Evolutionary conservation across 371 early-diverging fungal species (phyloP), one percentile per base, ranked within the genome.

Genomic region (Caulochytrium protostelioides): DNA sequence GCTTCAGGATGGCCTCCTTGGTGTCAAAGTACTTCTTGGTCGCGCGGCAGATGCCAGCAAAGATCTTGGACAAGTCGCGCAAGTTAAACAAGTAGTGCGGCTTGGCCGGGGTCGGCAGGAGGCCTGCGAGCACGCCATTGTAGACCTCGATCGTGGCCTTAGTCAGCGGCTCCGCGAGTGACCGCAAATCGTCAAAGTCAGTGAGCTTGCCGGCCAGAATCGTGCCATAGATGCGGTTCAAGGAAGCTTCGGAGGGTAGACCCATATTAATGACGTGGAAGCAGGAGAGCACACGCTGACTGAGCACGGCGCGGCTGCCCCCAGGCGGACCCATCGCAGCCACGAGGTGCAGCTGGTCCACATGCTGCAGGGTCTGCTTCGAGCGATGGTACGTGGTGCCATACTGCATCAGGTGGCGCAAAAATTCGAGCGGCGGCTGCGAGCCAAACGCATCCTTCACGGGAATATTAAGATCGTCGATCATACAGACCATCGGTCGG

Each of bases 381-480:
- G 52, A 57, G 14, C 57, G 39, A 37, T 68, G 27, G 27, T 38
- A 38, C 20, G 19, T 16, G 18, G 18, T 22, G 8, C 63, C 65
- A 28, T 67, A 65, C 22, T 61, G 60, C 47, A 67, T 49, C 58
- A 56, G 60, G 34, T 65, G 63, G 6, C 61, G 41, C 26, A 68
- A 49, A 17, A 63, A 46, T 44, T 68, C 68, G 7, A 68, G 38
- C 13, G 68, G 61, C 9, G 61, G 63, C 41, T 68, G 68, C 0
- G 66, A 60, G 4, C 67, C 67, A 30, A 59, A 66, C 1, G 53
- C 50, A 30, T 65, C 68, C 34, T 57, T 54, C 44, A 45, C 30
- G 8, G 66, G 66, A 58, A 63, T 62, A 34, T 68, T 66, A 33
- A 68, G 47, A 38, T 68, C 66, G 37, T 68, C 68, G 22, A 68